phyloP scores from a whole-genome alignment of 306 rosid genomes.

The Luffa aegyptiaca region DNA sequence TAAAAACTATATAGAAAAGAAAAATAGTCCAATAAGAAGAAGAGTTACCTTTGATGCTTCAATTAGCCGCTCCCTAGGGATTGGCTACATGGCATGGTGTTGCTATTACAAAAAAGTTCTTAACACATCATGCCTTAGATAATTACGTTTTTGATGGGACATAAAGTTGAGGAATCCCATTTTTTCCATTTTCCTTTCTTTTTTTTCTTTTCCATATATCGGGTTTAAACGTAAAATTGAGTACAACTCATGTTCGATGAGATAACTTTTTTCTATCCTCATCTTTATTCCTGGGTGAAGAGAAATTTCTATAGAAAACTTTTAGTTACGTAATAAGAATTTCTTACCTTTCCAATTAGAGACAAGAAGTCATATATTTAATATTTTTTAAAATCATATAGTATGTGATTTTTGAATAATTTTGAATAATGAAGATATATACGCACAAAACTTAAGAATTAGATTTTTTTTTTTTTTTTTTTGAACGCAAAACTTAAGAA shows the following conservation, averaged over 20 bases:
- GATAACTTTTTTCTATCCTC: not conserved
- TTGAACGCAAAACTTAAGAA: not conserved
- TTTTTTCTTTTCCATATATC: not conserved
- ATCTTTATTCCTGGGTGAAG: not conserved
- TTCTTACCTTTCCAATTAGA: not conserved
- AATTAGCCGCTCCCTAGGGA: not conserved
- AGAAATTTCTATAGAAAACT: not conserved
- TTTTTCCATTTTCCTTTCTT: not conserved
- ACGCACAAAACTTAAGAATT: not conserved
- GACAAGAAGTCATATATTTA: too few relatives aligned
- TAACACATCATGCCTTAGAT: not conserved
- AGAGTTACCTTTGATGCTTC: not conserved
- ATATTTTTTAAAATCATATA: too few relatives aligned
- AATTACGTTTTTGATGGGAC: constrained; percentile 2
- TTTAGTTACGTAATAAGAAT: not conserved
- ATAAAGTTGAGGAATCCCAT: not conserved
- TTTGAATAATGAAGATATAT: too few relatives aligned
- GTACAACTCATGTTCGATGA: not conserved
- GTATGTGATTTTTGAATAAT: too few relatives aligned
- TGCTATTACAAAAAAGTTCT: not conserved
- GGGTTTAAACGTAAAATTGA: not conserved
- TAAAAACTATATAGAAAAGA: not conserved
- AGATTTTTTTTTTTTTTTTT: too few relatives aligned
- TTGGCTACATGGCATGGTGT: not conserved
- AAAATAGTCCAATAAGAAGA: not conserved